A percentile compares a stretch with the other conserved stretches of the same genome.
Evolutionary conservation across 1,139 yeast genomes (phyloP).

Genomic region (Kurtzmaniella quercitrusa): DNA sequence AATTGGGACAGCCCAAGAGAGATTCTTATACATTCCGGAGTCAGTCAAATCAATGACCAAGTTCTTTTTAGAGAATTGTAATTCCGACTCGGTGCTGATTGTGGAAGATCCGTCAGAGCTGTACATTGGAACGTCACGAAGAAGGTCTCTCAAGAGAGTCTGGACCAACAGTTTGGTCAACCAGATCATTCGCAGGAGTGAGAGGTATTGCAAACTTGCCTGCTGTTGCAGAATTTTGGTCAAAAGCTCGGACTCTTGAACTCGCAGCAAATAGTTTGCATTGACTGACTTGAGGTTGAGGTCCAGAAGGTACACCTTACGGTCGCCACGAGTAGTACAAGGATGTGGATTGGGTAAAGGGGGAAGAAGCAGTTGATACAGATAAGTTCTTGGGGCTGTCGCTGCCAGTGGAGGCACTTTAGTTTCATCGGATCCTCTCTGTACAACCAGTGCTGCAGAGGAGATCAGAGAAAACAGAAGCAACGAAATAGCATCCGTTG

Average conservation of each 20-base stretch:
- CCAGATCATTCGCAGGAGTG: conserved; percentile 51
- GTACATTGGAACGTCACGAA: conserved; percentile 3
- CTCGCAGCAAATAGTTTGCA: conserved; percentile 23
- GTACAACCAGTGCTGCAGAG: conserved; percentile 3
- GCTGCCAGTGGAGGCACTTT: background rate
- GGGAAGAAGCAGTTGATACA: conserved; percentile 1
- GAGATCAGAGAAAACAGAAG: conserved; percentile 1
- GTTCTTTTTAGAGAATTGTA: conserved; percentile 14
- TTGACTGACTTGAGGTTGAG: conserved; percentile 38
- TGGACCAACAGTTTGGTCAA: conserved; percentile 39
- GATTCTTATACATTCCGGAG: conserved; percentile 56
- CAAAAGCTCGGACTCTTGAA: conserved; percentile 38
- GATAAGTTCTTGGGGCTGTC: conserved; percentile 4
- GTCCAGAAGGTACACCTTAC: conserved; percentile 39
- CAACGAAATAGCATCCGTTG: background rate
- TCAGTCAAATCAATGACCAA: conserved; percentile 43
- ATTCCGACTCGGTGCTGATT: conserved; percentile 10
- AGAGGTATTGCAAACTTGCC: conserved; percentile 26
- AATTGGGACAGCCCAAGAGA: conserved; percentile 49
- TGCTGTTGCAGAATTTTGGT: conserved; percentile 23
- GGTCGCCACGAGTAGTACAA: conserved; percentile 35
- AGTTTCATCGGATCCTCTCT: background rate
- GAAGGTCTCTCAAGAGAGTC: conserved; percentile 16
- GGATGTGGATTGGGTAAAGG: background rate
- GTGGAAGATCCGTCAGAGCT: background rate